These are phyloP conservation scores for Euphorbia lathyris DNA, from an alignment of 345 rosid species.

Conservation along the genomic window DNA sequence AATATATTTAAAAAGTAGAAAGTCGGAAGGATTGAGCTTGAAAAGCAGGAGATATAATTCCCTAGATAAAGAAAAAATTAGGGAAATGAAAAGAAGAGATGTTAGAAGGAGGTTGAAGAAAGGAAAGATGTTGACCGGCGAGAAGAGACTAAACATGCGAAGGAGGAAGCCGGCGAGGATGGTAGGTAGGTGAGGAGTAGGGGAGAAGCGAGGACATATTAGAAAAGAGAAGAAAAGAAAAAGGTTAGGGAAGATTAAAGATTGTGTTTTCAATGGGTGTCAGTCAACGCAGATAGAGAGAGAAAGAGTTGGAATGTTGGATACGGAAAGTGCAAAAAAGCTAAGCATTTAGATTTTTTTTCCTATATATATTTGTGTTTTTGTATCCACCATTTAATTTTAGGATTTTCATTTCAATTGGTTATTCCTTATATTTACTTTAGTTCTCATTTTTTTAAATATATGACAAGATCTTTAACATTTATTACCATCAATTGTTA, in stretches of 20 bases:
- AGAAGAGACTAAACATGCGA: neutral
- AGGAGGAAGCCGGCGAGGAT: neutral
- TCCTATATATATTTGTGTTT: neutral
- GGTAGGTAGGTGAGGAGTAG: neutral
- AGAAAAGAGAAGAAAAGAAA: neutral
- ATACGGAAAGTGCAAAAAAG: conserved; percentile 24
- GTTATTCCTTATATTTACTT: too few relatives aligned
- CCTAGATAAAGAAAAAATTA: too few relatives aligned
- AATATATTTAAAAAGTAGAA: neutral
- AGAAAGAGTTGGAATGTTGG: conserved; percentile 8
- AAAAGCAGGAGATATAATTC: neutral
- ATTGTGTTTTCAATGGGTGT: neutral
- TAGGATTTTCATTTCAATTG: neutral
- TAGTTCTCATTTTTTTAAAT: too few relatives aligned
- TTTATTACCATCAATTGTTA: too few relatives aligned
- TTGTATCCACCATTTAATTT: neutral
- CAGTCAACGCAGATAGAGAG: conserved; percentile 30
- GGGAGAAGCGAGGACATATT: neutral
- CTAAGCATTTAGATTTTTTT: neutral
- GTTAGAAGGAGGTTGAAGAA: neutral
- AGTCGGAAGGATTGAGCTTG: neutral
- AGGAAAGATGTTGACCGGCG: neutral
- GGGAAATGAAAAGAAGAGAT: too few relatives aligned
- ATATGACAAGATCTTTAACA: too few relatives aligned
- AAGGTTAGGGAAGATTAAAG: neutral